Evolutionary conservation across 108 stramenopile genomes (phyloP).

Genomic region (Cyclotella cryptica): DNA sequence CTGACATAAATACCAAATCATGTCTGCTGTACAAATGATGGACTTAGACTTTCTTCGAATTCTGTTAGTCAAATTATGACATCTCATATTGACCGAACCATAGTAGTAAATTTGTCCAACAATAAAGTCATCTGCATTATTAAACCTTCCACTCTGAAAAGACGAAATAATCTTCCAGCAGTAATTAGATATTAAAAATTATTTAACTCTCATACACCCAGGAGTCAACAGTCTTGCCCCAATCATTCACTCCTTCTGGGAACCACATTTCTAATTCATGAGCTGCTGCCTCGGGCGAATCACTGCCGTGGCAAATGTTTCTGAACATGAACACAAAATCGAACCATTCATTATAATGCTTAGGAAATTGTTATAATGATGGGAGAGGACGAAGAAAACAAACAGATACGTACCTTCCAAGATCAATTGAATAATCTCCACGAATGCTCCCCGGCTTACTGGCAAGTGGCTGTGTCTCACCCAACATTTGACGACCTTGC

Average conservation of each 20-base stretch:
- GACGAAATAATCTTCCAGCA: neutral
- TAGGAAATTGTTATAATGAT: no score
- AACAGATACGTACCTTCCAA: conserved; percentile 71
- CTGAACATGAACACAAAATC: neutral
- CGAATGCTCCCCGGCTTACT: conserved; percentile 87
- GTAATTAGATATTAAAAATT: neutral
- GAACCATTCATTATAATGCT: no score
- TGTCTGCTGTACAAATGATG: no score
- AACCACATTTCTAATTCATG: conserved; percentile 91
- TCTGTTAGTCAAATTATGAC: no score
- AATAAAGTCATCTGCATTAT: no score
- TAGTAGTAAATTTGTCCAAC: no score
- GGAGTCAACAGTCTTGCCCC: conserved; percentile 76
- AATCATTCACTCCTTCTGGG: conserved; percentile 88
- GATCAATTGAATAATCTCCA: conserved; percentile 88
- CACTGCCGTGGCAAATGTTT: conserved; percentile 77
- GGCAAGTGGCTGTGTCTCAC: conserved; percentile 82
- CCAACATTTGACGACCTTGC: conserved; percentile 92
- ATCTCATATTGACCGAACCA: no score
- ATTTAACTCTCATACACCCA: conserved; percentile 72
- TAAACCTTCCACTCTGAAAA: no score
- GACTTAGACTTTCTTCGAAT: no score
- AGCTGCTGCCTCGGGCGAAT: conserved; percentile 77
- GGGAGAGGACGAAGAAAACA: conserved; percentile 79
- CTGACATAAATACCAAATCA: no score